Evolutionary conservation across 192 early-diverging fungal species (phyloP), one percentile per base, ranked within the genome.

Genomic region (Linnemannia exigua): DNA sequence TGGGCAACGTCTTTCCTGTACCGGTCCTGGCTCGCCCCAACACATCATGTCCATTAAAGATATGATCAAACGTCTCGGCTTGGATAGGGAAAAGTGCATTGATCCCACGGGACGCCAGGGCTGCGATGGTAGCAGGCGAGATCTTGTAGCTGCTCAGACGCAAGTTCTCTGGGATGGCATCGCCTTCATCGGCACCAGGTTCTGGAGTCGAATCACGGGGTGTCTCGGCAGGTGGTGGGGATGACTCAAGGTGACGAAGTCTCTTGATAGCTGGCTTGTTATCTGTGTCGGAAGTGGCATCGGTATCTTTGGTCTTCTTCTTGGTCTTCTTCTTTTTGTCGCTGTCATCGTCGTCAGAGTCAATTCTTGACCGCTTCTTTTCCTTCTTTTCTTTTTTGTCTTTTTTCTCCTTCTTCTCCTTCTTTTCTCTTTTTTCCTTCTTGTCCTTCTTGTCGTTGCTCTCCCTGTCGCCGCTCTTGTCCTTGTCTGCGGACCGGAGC

Each of bases 51-150:
- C 95, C 95, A 58, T 95, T 93, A 41, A 87, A 92, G 75, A 96
- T 94, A 41, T 89, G 89, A 71, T 93, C 89, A 79, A 94, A 93
- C 15, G 96, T 97, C 74, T 95, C 96, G 25, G 97, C 97, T 84
- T 99, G 98, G 75, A 99, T 99, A 3, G 97, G 97, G 88, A 99
- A 99, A 22, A 99, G 90, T 5, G 94, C 89, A 41, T 91, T 92
- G 70, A 98, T 95, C 33, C 95, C 96, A 51, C 95, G 93, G 4
- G 75, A 80, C 28, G 88, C 86, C 67, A 99, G 90, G 1, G 94
- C 92, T 25, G 89, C 88, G 52, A 96, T 72, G 16, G 96, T 97
- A 14, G 92, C 88, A 15, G 90, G 87, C 7, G 94, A 91, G 73
- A 96, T 87, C 46, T 90, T 88, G 81, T 94, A 96, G 67, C 88